Base-by-base conservation (phyloP, 345 rosid species). In the Syzygium aqueum region DNA sequence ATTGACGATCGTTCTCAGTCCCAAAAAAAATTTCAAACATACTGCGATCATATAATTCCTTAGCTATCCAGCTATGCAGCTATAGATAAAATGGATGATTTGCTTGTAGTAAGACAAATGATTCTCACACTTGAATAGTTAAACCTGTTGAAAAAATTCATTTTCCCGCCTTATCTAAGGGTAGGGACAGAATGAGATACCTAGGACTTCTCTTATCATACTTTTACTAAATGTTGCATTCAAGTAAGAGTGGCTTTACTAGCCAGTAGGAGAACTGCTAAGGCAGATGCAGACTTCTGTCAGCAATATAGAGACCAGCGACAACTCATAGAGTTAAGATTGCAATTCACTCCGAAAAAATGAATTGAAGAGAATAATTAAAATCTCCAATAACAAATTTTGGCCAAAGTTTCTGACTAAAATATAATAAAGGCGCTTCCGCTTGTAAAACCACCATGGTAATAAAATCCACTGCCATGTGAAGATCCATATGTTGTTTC, bases 381-480 rank as follows among this genome's bases (percentile, higher is more conserved):
- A 46, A 73, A 73, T 73, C 80, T 33, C 25, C 22, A 73, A 73
- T 8, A 25, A 73, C 13, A 19, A 73, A 33, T 73, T 73, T 73
- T 37, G 25, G 46, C 80, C 80, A 33, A 73, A 73, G 80, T 21
- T 73, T 73, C 80, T 11, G 7, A 4, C 13, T 33, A 73, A 21
- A 73, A 73, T 23, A 73, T 17, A 67, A 17, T 17, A 12, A 23
- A 33, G 19, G 46, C 33, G 46, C 78, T 33, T 67, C 53, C 17
- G 16, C 84, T 65, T 40, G 52, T 56, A 86, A 14, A 65, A 80
- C 53, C 11, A 51, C 27, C 85, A 84, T n/a, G 33, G 85, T 27
- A 84, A 53, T 51, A 83, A 86, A 21, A 85, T 46, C 87, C 84
- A 89, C 61, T 51, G 46, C 87, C 63, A 82, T 88, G 57, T 84